Conservation (phyloP, 179 eudicot genomes). For the Vitellaria paradoxa region DNA sequence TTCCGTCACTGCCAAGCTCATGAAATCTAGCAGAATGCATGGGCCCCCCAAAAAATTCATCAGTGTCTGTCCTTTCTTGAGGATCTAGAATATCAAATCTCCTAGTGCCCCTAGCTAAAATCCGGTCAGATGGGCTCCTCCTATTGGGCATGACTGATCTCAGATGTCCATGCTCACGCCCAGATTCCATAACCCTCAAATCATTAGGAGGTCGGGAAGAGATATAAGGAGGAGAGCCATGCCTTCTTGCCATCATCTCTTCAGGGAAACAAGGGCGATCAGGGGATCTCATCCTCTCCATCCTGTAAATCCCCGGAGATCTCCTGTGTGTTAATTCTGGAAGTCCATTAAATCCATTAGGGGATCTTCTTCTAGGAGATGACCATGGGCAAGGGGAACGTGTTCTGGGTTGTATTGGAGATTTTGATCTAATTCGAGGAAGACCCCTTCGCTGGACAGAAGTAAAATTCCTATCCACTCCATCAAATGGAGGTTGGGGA, state of each 20-base stretch:
- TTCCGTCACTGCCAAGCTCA: slow-evolving; percentile 23
- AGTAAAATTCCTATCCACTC: slow-evolving; percentile 24
- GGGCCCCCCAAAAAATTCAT: slow-evolving; percentile 26
- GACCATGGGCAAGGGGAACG: slow-evolving; percentile 38
- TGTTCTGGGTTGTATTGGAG: slow-evolving; percentile 33
- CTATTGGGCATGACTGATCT: slow-evolving; percentile 25
- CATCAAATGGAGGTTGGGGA: slow-evolving; percentile 29
- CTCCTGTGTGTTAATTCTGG: slow-evolving; percentile 25
- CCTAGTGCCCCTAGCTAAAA: slow-evolving; percentile 24
- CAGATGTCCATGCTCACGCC: slow-evolving; percentile 21
- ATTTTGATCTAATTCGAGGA: slow-evolving; percentile 31
- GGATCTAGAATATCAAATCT: slow-evolving; percentile 26
- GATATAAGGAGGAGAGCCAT: slow-evolving; percentile 30
- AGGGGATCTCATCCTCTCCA: slow-evolving; percentile 36
- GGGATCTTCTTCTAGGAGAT: slow-evolving; percentile 37
- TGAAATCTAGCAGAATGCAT: slow-evolving; percentile 22
- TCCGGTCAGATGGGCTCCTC: slow-evolving; percentile 30
- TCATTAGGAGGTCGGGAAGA: slow-evolving; percentile 22
- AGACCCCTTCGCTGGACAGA: slow-evolving; percentile 25
- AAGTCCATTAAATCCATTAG: slow-evolving; percentile 22
- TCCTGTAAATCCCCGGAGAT: slow-evolving; percentile 28
- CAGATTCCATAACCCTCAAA: slow-evolving; percentile 27
- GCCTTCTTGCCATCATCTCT: slow-evolving; percentile 27
- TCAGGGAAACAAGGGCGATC: slow-evolving; percentile 26
- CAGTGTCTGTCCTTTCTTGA: slow-evolving; percentile 26